Conservation (phyloP, 768 basidiomycete species). For the Auricularia sp. region DNA sequence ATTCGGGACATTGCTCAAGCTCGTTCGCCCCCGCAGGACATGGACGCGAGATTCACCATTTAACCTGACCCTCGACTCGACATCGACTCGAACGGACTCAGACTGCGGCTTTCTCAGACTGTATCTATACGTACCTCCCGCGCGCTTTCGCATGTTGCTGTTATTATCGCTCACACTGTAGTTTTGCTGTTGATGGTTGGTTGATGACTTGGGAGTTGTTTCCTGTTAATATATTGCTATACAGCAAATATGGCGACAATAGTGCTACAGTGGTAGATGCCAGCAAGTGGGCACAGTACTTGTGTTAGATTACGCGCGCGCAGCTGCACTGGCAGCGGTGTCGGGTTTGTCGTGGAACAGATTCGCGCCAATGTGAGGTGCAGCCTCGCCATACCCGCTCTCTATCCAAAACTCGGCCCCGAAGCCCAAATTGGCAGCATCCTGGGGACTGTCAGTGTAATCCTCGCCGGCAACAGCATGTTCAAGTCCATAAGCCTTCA, state of each 20-base stretch:
- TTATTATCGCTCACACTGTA: slow-evolving; percentile 15
- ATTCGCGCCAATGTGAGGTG: not conserved
- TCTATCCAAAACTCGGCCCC: not conserved
- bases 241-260: not conserved
- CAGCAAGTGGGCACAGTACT: too few species aligned
- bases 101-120: not conserved
- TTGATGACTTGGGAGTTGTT: not conserved
- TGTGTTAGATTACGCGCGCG: too few species aligned
- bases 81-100: not conserved
- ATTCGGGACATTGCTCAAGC: not conserved
- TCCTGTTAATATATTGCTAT: not conserved
- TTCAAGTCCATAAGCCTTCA: slow-evolving; percentile 43
- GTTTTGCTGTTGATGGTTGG: not conserved
- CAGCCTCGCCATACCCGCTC: not conserved
- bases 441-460: not conserved
- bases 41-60: not conserved
- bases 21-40: not conserved
- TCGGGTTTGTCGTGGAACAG: slow-evolving; percentile 49
- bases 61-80: not conserved
- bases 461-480: slow-evolving; percentile 11
- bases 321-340: not conserved
- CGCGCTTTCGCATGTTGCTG: slow-evolving; percentile 4
- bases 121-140: not conserved
- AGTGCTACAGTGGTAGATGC: not conserved
- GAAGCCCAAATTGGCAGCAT: not conserved